Conservation (phyloP, 371 early-diverging fungal genomes). For the Batkoa obscura region DNA sequence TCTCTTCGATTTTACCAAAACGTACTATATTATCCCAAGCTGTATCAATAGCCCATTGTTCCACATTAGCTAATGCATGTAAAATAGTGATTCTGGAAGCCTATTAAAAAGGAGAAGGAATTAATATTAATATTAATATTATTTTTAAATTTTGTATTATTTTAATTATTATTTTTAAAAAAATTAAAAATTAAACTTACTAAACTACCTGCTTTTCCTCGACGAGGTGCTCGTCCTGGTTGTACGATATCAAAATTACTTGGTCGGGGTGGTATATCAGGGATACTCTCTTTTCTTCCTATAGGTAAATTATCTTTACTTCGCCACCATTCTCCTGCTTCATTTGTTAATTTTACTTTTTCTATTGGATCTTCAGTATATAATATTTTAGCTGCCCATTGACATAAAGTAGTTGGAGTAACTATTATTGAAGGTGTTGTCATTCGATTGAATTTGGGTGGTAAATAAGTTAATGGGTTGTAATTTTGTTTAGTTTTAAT, state of each 20-base stretch:
- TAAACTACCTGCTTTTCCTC: neutral
- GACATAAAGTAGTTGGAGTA: neutral
- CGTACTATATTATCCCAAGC: constrained; percentile 12
- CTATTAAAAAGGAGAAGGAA: neutral
- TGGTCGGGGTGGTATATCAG: neutral
- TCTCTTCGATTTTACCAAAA: neutral
- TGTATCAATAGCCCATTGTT: constrained; percentile 40
- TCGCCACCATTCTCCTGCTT: neutral
- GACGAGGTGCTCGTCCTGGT: neutral
- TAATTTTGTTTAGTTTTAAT: neutral
- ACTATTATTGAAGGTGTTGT: neutral
- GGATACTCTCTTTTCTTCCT: neutral
- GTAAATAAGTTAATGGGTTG: neutral
- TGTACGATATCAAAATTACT: neutral
- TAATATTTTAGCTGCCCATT: neutral
- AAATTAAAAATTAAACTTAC: neutral
- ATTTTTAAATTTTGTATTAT: too few species aligned
- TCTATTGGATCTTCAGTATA: neutral
- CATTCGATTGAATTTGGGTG: neutral
- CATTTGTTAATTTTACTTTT: neutral
- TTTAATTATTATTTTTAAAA: too few species aligned
- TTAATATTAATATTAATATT: neutral
- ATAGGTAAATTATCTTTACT: neutral
- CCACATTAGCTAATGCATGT: constrained; percentile 26
- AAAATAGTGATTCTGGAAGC: neutral